Evolutionary conservation across 2,329 filamentous ascomycete species (phyloP).

Genomic region (Sporothrix humicola): DNA sequence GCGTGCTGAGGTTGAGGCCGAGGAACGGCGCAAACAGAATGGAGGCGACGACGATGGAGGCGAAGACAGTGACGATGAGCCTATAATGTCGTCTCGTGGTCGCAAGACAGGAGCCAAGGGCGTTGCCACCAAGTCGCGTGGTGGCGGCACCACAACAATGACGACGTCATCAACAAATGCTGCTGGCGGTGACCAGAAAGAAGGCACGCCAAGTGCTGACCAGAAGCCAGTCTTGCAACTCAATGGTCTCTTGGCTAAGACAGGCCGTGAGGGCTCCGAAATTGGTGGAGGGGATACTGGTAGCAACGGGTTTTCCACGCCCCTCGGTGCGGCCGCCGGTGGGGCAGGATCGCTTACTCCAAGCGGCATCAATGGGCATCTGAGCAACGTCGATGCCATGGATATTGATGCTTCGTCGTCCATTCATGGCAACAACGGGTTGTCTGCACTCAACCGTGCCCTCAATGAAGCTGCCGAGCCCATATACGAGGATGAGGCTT

Average conservation of each 20-base stretch:
- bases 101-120: constrained; percentile 85
- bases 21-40: constrained; percentile 82
- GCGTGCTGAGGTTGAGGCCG: constrained; percentile 90
- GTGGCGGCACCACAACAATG: constrained; percentile 22
- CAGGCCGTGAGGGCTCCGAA: constrained; percentile 74
- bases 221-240: constrained; percentile 74
- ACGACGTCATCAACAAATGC: background rate
- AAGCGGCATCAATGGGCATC: constrained; percentile 66
- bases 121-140: constrained; percentile 69
- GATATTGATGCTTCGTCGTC: constrained; percentile 82
- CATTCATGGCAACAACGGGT: constrained; percentile 63
- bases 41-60: constrained; percentile 81
- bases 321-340: constrained; percentile 62
- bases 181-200: constrained; percentile 62
- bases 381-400: constrained; percentile 80
- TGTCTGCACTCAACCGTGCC: constrained; percentile 64
- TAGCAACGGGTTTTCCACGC: constrained; percentile 85
- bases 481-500: constrained; percentile 87
- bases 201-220: constrained; percentile 78
- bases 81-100: constrained; percentile 96
- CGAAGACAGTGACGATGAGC: constrained; percentile 95
- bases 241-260: constrained; percentile 65
- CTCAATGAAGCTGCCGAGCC: constrained; percentile 74
- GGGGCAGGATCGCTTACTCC: constrained; percentile 69
- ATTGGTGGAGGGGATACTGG: constrained; percentile 72